Evolutionary conservation across 441 rosid genomes (phyloP).

Genomic region (Breynia disticha): DNA sequence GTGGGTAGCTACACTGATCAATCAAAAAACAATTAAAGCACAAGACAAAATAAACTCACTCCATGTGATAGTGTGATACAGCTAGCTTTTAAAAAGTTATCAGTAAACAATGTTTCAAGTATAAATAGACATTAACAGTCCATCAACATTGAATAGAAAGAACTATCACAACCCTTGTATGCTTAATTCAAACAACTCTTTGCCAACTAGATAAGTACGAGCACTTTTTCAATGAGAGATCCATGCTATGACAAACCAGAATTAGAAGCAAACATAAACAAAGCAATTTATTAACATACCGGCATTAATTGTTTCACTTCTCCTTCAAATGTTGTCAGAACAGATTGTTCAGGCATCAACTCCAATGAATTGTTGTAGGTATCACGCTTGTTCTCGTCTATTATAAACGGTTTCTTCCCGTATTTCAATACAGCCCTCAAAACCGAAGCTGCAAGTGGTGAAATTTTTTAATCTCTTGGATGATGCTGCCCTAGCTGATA

Average conservation of each 20-base stretch:
- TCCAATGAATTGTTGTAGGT: conserved; percentile 34
- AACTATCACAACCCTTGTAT: too few species aligned
- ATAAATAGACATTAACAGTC: too few species aligned
- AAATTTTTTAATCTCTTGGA: conserved; percentile 6
- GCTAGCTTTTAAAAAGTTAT: too few species aligned
- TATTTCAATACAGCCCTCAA: conserved; percentile 58
- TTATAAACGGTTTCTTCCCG: conserved; percentile 55
- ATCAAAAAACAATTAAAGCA: not conserved
- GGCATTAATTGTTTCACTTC: conserved; percentile 54
- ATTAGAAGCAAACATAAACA: not conserved
- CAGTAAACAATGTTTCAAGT: too few species aligned
- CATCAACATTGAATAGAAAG: too few species aligned
- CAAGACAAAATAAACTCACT: not conserved
- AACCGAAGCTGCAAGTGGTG: conserved; percentile 51
- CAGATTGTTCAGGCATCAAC: conserved; percentile 30
- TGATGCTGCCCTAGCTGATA: too few species aligned
- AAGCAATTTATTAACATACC: conserved; percentile 8
- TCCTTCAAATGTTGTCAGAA: conserved; percentile 37
- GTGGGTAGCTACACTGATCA: not conserved
- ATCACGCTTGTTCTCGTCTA: conserved; percentile 70
- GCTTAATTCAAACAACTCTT: too few species aligned
- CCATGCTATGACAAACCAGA: not conserved
- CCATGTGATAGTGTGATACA: not conserved
- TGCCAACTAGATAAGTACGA: too few species aligned
- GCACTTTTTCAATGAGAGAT: too few species aligned